Conservation (phyloP, 441 rosid genomes). For the Manihot esculenta region DNA sequence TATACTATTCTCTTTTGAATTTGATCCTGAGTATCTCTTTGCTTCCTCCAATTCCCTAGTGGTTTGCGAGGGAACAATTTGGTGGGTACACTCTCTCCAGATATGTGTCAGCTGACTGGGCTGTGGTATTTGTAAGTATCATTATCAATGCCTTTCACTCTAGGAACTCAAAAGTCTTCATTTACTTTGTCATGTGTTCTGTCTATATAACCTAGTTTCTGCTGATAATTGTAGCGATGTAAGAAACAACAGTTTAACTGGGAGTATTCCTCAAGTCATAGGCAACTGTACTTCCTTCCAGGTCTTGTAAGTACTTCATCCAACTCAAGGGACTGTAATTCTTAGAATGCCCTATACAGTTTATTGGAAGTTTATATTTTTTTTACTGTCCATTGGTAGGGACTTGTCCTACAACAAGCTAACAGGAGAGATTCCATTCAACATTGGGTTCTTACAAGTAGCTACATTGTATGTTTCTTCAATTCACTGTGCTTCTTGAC, state of each 20-base stretch:
- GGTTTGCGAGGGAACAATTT: constrained; percentile 90
- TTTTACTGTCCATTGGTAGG: constrained; percentile 38
- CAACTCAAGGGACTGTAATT: constrained; percentile 11
- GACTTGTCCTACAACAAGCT: constrained; percentile 92
- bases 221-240: constrained; percentile 57
- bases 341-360: constrained; percentile 1
- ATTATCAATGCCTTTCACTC: not conserved
- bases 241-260: constrained; percentile 87
- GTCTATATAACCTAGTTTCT: constrained; percentile 13
- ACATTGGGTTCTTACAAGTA: constrained; percentile 95
- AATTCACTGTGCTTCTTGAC: not conserved
- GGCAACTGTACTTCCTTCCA: constrained; percentile 98
- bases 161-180: no score
- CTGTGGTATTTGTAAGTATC: constrained; percentile 95
- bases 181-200: not conserved
- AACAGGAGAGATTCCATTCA: constrained; percentile 87
- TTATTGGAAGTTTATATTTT: constrained; percentile 1
- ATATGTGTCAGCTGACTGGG: constrained; percentile 90
- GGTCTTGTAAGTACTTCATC: constrained; percentile 72
- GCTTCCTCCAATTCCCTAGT: constrained; percentile 26
- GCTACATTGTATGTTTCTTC: constrained; percentile 75
- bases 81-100: constrained; percentile 75
- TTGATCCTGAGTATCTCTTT: not conserved
- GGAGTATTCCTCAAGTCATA: constrained; percentile 73
- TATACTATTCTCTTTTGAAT: constrained; percentile 11